Evolutionary conservation across 148 eudicot species (phyloP), one percentile per base, ranked within the genome.

Genomic region (Camellia granthamiana): DNA sequence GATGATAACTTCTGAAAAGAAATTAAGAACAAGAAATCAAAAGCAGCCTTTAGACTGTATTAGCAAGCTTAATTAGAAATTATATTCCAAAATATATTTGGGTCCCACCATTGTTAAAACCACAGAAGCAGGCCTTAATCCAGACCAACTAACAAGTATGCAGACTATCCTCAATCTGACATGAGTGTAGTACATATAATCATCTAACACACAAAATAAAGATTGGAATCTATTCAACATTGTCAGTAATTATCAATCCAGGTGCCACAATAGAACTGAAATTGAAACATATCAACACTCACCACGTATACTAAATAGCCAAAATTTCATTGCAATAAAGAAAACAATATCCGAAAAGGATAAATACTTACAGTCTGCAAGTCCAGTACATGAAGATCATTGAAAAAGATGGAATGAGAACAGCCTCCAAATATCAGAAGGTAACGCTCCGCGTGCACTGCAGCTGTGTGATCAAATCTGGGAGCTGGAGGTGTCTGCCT

Each of bases 401-500:
- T 91, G 79, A 87, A 96, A 84, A 95, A 96, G 68, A 90, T 85
- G 15, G 97, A 90, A 90, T 96, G 99, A 83, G 99, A 93, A 87
- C 97, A 93, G 42, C 99, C 99, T 64, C 99, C 97, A 83, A 92
- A 93, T 69, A 96, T 83, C 54, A 93, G 89, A 81, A 96, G 92
- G 88, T 92, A 96, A 72, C 90, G 92, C 64, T 88, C 92, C 62
- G 87, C 93, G 81, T 96, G 92, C 84, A 91, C 85, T 75, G 97
- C 86, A 58, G 99, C 92, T 80, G 92, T 83, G 80, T 93, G 99
- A 89, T 96, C 99, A 89, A 92, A 96, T 86, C 99, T 91, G 77
- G 99, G 98, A 83, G 89, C 87, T 79, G 99, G 99, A 70, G 93
- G 90, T 69, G 89, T 87, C 90, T 92, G 98, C 92, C 99, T 93